Percentiles rank a stretch among this genome's conserved stretches.
Conservation (phyloP, 345 rosid species). For the Raphanus raphanistrum region DNA sequence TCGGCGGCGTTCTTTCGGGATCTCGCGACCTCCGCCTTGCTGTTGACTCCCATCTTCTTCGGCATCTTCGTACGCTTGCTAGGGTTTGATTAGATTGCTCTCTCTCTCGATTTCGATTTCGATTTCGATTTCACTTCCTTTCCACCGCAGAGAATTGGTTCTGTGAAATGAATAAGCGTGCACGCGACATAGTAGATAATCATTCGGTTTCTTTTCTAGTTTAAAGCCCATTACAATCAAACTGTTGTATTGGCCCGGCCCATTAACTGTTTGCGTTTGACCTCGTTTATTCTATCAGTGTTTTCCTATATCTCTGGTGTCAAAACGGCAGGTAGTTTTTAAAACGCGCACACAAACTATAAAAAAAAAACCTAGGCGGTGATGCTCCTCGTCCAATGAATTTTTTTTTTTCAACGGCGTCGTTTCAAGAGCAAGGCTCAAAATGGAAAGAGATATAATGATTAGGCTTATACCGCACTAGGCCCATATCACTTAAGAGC, state of each 20-base stretch:
- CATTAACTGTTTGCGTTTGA: not conserved
- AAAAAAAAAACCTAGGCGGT: too few species aligned
- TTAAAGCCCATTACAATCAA: not conserved
- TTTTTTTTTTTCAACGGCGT: not conserved
- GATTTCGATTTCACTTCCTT: not conserved
- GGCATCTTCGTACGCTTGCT: conserved; percentile 57
- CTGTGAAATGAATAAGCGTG: not conserved
- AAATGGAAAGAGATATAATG: not conserved
- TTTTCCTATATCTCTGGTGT: too few species aligned
- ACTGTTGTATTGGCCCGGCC: not conserved
- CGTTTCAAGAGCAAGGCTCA: not conserved
- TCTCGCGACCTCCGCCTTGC: conserved; percentile 90
- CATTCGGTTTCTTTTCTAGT: not conserved
- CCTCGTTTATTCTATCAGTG: not conserved
- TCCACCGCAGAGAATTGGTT: not conserved
- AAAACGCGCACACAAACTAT: too few species aligned
- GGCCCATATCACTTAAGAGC: not conserved
- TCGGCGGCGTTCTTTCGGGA: conserved; percentile 73
- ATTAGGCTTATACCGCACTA: not conserved
- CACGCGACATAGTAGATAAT: not conserved
- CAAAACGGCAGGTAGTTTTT: too few species aligned
- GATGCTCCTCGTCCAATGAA: too few species aligned
- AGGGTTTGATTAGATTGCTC: conserved; percentile 10
- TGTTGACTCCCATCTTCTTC: conserved; percentile 95
- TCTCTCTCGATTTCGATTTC: not conserved